Evolutionary conservation across 2,329 filamentous ascomycete genomes (phyloP).

Genomic region (Aureobasidium sp.): DNA sequence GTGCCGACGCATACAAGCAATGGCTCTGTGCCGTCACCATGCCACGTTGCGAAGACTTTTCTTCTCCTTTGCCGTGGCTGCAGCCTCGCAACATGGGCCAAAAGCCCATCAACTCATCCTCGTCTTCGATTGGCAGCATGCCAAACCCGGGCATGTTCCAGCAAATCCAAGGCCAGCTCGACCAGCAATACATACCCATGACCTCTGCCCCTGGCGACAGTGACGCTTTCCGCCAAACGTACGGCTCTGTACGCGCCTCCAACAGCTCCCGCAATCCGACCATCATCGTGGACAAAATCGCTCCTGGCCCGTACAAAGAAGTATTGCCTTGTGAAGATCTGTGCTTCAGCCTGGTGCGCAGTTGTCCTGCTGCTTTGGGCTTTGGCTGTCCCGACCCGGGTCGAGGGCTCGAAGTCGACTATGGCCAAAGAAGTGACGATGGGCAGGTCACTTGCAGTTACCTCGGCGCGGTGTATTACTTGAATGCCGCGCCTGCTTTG

Average conservation of each 20-base stretch:
- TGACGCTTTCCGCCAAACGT: conserved; percentile 26
- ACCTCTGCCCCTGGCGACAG: conserved; percentile 28
- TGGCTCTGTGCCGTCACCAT: conserved; percentile 95
- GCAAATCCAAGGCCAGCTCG: conserved; percentile 18
- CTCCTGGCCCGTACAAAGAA: conserved; percentile 89
- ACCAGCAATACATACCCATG: conserved; percentile 28
- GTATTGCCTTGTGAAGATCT: conserved; percentile 80
- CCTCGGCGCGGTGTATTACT: conserved; percentile 30
- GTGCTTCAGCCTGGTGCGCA: conserved; percentile 79
- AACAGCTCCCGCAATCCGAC: conserved; percentile 34
- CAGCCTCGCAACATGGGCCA: conserved; percentile 64
- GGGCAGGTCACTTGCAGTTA: conserved; percentile 30
- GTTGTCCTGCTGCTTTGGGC: conserved; percentile 67
- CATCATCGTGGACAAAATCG: conserved; percentile 61
- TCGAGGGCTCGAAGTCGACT: conserved; percentile 43
- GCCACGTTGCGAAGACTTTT: conserved; percentile 84
- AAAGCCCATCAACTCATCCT: conserved; percentile 23
- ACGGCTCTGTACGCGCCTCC: conserved; percentile 25
- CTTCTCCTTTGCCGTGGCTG: conserved; percentile 48
- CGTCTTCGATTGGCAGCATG: conserved; percentile 3
- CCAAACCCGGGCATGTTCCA: background rate
- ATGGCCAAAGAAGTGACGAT: conserved; percentile 34
- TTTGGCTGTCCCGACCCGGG: conserved; percentile 64
- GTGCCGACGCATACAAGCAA: conserved; percentile 73
- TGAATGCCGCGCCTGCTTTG: conserved; percentile 20